Evolutionary conservation across 306 rosid genomes (phyloP), one percentile per base, ranked within the genome.

Genomic region (Citrullus amarus): DNA sequence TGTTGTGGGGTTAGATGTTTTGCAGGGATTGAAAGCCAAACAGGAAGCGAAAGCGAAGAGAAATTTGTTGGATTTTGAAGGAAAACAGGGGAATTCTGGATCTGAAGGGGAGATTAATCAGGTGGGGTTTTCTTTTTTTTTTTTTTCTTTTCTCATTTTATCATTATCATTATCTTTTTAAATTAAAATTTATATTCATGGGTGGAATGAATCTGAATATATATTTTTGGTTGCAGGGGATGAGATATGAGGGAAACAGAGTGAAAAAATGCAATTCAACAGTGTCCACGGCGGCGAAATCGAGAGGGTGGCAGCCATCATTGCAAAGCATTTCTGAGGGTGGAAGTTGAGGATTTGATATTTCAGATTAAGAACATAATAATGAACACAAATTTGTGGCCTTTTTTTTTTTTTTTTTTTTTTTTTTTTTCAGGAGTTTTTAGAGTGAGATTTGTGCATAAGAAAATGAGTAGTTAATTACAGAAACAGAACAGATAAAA

Each of bases 251-350:
- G 39, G 66, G 34, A 53, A 79, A 79, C 75, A 54, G 76, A 51
- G 39, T n/a, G 30, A 78, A 56, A 5, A 60, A 44, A 62, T 55
- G 20, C 6, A 25, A 7, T 61, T 60, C 58, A 16, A 44, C 30
- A 7, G 14, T 15, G 5, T 63, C 60, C 1, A 4, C 25, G 13
- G 20, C 22, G 10, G 22, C 62, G 2, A 79, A 56, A 56, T 67
- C 81, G 18, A 79, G 81, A 79, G 65, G 43, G 12, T 79, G 81
- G 81, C 76, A 79, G 59, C 81, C 81, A 6, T 65, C 76, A 14
- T 25, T 79, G 46, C 65, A 79, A 15, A 79, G 81, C 51, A 79
- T 79, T 44, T 79, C 76, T 7, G 81, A 78, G 16, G 54, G 36
- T 10, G 81, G 66, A 65, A 67, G 76, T 75, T 79, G 32, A 79